A percentile compares a stretch with the other conserved stretches of the same genome.
Evolutionary conservation across 768 basidiomycete genomes (phyloP).

Genomic region (Trametes cubensis): DNA sequence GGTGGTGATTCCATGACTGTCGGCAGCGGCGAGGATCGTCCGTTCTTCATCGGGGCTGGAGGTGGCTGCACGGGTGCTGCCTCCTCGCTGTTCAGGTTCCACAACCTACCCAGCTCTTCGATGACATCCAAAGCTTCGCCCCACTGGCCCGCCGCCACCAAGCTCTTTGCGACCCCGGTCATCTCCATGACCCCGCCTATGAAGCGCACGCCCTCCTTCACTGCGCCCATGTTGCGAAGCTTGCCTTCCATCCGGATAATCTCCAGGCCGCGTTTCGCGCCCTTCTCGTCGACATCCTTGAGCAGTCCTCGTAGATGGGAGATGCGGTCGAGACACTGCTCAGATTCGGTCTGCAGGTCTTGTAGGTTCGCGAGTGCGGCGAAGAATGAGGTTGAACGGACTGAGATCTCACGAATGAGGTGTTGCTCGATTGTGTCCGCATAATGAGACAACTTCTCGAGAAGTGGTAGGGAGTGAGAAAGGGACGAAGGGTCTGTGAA

Average conservation of each 20-base stretch:
- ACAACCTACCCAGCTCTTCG: constrained; percentile 64
- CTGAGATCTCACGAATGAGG: constrained; percentile 88
- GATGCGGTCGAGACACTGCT: constrained; percentile 78
- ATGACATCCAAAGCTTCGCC: constrained; percentile 78
- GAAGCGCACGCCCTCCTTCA: constrained; percentile 63
- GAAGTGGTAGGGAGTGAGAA: constrained; percentile 69
- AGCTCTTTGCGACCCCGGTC: constrained; percentile 64
- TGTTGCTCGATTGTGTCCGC: constrained; percentile 95
- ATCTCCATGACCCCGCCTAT: constrained; percentile 78
- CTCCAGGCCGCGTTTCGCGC: constrained; percentile 78
- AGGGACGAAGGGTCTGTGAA: constrained; percentile 59
- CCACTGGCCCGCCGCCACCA: constrained; percentile 90
- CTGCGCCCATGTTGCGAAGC: constrained; percentile 58
- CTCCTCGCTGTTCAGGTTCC: constrained; percentile 37
- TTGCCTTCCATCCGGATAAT: constrained; percentile 68
- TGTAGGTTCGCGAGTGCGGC: constrained; percentile 94
- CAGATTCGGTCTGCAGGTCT: constrained; percentile 87
- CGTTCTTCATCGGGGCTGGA: constrained; percentile 14
- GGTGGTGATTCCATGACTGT: constrained; percentile 33
- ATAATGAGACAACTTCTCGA: constrained; percentile 89
- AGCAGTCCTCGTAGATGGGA: constrained; percentile 70
- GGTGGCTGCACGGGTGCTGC: constrained; percentile 7
- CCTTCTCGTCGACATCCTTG: constrained; percentile 71
- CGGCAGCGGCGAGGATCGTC: constrained; percentile 25
- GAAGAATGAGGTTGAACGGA: constrained; percentile 93